A percentile compares a stretch with the other conserved stretches of the same genome.
phyloP scores from a whole-genome alignment of 345 rosid genomes.

The Brassica carinata region DNA sequence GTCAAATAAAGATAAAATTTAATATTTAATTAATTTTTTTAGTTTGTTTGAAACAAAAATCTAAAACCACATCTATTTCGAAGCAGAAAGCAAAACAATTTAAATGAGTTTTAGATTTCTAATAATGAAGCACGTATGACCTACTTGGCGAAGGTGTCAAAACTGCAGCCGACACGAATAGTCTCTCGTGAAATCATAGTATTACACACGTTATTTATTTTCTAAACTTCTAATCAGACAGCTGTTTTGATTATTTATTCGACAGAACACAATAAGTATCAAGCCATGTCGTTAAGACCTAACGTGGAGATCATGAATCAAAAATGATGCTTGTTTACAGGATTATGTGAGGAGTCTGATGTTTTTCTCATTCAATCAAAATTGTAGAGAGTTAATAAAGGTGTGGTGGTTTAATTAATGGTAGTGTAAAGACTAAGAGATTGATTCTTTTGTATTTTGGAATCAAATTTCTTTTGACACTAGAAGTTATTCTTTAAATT shows the following conservation, averaged over 20 bases:
- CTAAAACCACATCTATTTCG: too few species aligned
- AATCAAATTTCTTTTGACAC: neutral
- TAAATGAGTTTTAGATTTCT: neutral
- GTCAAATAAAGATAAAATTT: neutral
- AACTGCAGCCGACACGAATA: conserved; percentile 38
- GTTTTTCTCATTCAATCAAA: neutral
- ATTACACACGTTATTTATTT: conserved; percentile 1
- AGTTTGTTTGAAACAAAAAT: too few species aligned
- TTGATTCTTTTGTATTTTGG: neutral
- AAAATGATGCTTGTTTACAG: neutral
- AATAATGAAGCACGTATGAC: conserved; percentile 39
- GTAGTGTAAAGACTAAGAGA: neutral
- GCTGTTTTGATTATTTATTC: neutral
- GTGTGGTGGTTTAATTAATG: neutral
- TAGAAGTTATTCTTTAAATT: too few species aligned
- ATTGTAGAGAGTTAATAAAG: neutral
- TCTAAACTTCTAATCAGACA: neutral
- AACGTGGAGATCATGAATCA: neutral
- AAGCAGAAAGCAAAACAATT: too few species aligned
- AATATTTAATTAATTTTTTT: too few species aligned
- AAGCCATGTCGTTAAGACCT: neutral
- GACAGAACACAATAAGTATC: neutral
- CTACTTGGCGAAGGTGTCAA: conserved; percentile 28
- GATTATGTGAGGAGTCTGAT: neutral
- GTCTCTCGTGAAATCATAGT: neutral